Evolutionary conservation across 2,329 filamentous ascomycete genomes (phyloP), one percentile per base, ranked within the genome.

Genomic region (Diaporthe australafricana): DNA sequence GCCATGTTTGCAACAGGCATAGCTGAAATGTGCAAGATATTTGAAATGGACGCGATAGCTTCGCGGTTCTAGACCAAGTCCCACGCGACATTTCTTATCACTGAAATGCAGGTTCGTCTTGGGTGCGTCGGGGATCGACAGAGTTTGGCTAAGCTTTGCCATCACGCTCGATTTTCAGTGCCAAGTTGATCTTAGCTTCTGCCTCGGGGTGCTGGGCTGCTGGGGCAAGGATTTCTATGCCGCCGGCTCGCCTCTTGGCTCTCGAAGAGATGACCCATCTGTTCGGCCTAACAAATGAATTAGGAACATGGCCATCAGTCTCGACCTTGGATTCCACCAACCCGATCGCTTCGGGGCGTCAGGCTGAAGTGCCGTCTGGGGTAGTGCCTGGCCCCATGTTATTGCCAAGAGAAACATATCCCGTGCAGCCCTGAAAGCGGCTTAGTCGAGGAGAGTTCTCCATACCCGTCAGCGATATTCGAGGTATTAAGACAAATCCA

Each of bases 391-490:
- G 30, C 45, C 48, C 32, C 45, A 27, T 65, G 45, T 14, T 35
- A 65, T 27, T 38, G 60, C 60, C 60, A 63, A 63, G 60, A 63
- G 40, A 62, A 62, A 35, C 60, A 63, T 6, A 63, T 48, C 42
- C 60, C 60, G 60, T 63, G 60, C 60, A 40, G 47, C 7, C 42
- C 60, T 63, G 60, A 63, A 63, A 48, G 60, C 22, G 60, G 60
- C n/a, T 48, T 63, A 63, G 60, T 48, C 42, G 60, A 32, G 40
- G 32, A 42, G 25, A 32, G 40, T 27, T 5, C 38, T 35, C 57
- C 57, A 63, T 35, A 63, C 16, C 17, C 40, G 27, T 63, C 42
- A 35, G 42, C 35, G 32, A 63, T 63, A 63, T 35, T 48, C 42
- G 60, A 38, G 22, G 42, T 48, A 63, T 63, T 63, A 48, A 63